Conservation (phyloP, 1,284 basidiomycete species). For the Wolfiporia cocos region DNA sequence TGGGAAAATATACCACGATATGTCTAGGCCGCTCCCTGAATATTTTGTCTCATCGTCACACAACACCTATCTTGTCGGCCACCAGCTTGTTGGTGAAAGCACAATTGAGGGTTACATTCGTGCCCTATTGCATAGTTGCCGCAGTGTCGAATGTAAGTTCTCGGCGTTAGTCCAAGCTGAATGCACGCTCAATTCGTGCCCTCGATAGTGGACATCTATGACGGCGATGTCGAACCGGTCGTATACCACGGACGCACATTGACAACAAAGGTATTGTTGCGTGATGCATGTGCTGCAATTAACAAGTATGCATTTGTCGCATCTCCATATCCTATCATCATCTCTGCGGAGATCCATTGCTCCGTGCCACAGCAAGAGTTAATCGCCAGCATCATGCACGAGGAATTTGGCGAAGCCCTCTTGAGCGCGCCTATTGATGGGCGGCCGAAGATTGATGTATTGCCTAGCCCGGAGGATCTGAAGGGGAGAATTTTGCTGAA, state of each 20-base stretch:
- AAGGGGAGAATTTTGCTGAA: constrained; percentile 84
- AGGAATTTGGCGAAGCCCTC: constrained; percentile 76
- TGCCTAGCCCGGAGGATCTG: constrained; percentile 89
- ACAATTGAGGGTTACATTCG: constrained; percentile 96
- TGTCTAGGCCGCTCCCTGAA: constrained; percentile 81
- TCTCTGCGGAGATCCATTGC: constrained; percentile 94
- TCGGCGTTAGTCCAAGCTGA: too few species aligned
- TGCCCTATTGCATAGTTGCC: constrained; percentile 84
- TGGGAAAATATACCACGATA: constrained; percentile 45
- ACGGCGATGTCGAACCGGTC: constrained; percentile 79
- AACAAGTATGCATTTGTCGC: constrained; percentile 90
- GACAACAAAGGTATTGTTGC: constrained; percentile 81
- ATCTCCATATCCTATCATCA: constrained; percentile 91
- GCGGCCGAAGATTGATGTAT: constrained; percentile 38
- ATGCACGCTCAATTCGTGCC: too few species aligned
- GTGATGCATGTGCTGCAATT: constrained; percentile 85
- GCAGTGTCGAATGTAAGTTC: constrained; percentile 84
- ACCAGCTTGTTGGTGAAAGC: constrained; percentile 90
- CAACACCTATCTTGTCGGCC: constrained; percentile 95
- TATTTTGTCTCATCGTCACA: constrained; percentile 95
- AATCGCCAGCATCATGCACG: constrained; percentile 74
- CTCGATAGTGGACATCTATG: constrained; percentile 90
- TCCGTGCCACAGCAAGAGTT: constrained; percentile 77
- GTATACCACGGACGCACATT: constrained; percentile 92
- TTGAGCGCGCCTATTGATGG: constrained; percentile 55